Evolutionary conservation across 1,139 yeast genomes (phyloP).

Genomic region (Petasospora rhodanensis): DNA sequence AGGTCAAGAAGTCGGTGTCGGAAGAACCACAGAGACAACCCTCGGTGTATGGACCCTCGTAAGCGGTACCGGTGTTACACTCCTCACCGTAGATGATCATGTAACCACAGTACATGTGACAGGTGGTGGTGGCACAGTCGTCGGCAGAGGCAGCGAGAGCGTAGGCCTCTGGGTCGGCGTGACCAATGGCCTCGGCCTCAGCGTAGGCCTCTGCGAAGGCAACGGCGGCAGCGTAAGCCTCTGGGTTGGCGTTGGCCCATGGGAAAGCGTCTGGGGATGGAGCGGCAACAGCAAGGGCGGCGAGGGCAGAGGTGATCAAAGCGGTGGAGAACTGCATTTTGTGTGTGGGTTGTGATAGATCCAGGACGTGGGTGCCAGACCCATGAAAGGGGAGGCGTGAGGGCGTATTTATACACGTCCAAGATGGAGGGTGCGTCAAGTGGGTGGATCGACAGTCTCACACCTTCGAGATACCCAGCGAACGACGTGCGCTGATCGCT

Average conservation of each 20-base stretch:
- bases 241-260: constrained; percentile 9
- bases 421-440: too few species aligned
- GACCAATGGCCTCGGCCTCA: constrained; percentile 13
- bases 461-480: too few species aligned
- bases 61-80: constrained; percentile 11
- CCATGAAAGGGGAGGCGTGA: too few species aligned
- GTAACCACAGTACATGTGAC: constrained; percentile 15
- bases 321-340: neutral
- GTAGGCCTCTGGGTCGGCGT: constrained; percentile 14
- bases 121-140: constrained; percentile 14
- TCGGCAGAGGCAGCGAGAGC: constrained; percentile 15
- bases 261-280: constrained; percentile 1
- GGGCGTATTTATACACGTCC: too few species aligned
- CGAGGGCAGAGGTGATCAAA: neutral
- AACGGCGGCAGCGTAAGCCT: constrained; percentile 11
- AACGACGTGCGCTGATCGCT: too few species aligned
- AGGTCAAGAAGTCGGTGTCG: constrained; percentile 2
- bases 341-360: neutral
- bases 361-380: neutral
- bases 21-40: constrained; percentile 14
- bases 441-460: too few species aligned
- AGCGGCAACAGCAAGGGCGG: constrained; percentile 1
- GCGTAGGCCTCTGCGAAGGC: constrained; percentile 14
- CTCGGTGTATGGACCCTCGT: constrained; percentile 19
- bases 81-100: constrained; percentile 8